Base-by-base conservation (phyloP, 345 rosid species). In the Corymbia maculata region DNA sequence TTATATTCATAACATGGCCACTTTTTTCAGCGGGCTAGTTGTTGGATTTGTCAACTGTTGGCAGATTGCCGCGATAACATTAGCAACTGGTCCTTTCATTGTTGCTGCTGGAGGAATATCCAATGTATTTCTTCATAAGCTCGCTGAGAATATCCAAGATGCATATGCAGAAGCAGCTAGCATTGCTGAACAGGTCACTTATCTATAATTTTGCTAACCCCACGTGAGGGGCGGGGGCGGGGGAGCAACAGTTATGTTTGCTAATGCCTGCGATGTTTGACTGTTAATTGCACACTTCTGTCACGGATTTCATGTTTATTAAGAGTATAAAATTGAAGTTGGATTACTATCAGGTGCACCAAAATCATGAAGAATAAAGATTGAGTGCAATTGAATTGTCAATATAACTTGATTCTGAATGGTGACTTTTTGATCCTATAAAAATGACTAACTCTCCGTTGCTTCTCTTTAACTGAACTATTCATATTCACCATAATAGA, bases 81-180 rank as follows among this genome's bases (percentile, higher is more conserved):
- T 98, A 90, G 98, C 96, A 87, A 97, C 99, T 45, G 99, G 99
- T 86, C 99, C 99, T 91, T 97, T 98, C 91, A 98, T 98, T 92
- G 97, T 98, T 93, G 99, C 99, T 85, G 99, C 99, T n/a, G 99
- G 99, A 87, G 99, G 99, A n/a, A 93, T 98, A 91, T 98, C 99
- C 85, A 98, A 98, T 93, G 95, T 97, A 92, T 98, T 97, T 93
- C 99, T 98, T 88, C 99, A 98, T 82, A 94, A 98, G 93, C 99
- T 97, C 89, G 99, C 99, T 53, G 99, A 98, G 94, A 98, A 96
- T 91, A 98, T 98, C 91, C 99, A 98, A 93, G 99, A 97, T 95
- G 99, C 99, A 89, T 98, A 98, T 94, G 98, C 99, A 79, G 99
- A 98, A 92, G 99, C 99, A 53, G 99, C 99, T 88, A 95, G 99